phyloP scores from a whole-genome alignment of 176 grass and related monocot genomes.

The Zoysia japonica region DNA sequence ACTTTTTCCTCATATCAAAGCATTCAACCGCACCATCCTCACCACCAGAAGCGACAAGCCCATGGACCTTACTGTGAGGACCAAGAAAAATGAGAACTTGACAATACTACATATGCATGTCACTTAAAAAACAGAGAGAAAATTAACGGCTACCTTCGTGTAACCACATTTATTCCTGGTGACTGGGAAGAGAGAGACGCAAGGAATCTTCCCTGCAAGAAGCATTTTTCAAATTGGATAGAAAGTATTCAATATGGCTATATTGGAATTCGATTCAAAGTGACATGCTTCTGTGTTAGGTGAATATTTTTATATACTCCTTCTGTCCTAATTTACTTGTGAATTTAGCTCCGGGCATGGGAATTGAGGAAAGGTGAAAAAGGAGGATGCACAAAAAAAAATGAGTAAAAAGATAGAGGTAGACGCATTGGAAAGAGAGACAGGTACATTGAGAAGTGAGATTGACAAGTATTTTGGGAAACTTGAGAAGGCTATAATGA shows the following conservation, averaged over 20 bases:
- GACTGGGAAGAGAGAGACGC: slow-evolving; percentile 78
- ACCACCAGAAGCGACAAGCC: slow-evolving; percentile 91
- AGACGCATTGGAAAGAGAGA: no score
- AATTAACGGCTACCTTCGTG: slow-evolving; percentile 60
- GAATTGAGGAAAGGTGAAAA: no score
- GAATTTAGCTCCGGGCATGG: no score
- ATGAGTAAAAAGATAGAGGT: no score
- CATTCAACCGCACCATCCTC: slow-evolving; percentile 90
- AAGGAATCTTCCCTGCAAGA: slow-evolving; percentile 79
- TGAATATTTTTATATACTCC: neutral
- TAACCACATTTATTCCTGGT: slow-evolving; percentile 83
- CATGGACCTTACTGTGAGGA: slow-evolving; percentile 67
- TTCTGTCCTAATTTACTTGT: no score
- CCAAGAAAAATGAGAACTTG: slow-evolving; percentile 11
- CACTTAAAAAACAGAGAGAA: neutral
- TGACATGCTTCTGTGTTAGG: neutral
- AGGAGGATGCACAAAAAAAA: no score
- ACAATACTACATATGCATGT: slow-evolving; percentile 24
- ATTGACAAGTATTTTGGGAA: no score
- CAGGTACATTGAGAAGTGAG: no score
- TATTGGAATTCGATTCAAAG: slow-evolving; percentile 2
- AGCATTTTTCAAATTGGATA: slow-evolving; percentile 8
- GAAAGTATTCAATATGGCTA: neutral
- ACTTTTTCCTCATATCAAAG: slow-evolving; percentile 93
- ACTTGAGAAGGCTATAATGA: no score